Conservation (phyloP, 2,329 filamentous ascomycete species). For the Penicillium sp. region DNA sequence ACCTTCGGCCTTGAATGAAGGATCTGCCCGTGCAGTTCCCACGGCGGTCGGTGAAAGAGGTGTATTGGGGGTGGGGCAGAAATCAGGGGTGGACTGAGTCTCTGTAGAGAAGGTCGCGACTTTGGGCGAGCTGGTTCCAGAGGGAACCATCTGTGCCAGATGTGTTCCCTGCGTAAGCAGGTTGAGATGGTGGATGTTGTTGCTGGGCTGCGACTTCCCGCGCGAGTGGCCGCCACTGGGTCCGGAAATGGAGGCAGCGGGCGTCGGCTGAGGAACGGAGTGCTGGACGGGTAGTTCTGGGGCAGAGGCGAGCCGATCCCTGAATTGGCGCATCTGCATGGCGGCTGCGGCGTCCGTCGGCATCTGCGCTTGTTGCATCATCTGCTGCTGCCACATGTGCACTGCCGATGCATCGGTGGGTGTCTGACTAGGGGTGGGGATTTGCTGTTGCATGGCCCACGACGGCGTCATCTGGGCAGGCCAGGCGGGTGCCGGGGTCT, state of each 20-base stretch:
- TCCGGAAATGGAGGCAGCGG: slow-evolving; percentile 20
- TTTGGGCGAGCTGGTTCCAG: slow-evolving; percentile 19
- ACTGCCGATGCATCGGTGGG: slow-evolving; percentile 22
- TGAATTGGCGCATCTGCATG: slow-evolving; percentile 28
- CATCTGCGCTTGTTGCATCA: slow-evolving; percentile 26
- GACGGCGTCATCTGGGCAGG: slow-evolving; percentile 16
- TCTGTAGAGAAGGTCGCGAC: slow-evolving; percentile 26
- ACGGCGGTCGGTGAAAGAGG: slow-evolving; percentile 27
- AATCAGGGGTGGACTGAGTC: slow-evolving; percentile 33
- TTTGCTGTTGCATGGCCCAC: slow-evolving; percentile 28
- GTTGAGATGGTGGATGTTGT: slow-evolving; percentile 19
- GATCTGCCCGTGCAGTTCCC: slow-evolving; percentile 3
- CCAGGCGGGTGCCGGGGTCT: slow-evolving; percentile 19
- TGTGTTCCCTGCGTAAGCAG: slow-evolving; percentile 23
- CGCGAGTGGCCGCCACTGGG: slow-evolving; percentile 19
- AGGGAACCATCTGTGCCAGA: slow-evolving; percentile 11
- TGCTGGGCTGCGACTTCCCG: slow-evolving; percentile 24
- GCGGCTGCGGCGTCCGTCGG: slow-evolving; percentile 10
- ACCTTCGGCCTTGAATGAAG: slow-evolving; percentile 14
- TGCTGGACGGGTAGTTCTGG: slow-evolving; percentile 32
- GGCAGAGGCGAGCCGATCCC: slow-evolving; percentile 35
- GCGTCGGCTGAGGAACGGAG: slow-evolving; percentile 4
- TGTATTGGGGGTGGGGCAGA: slow-evolving; percentile 33
- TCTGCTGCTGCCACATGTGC: slow-evolving; percentile 28
- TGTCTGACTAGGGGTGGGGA: slow-evolving; percentile 20